Conservation (phyloP, 2,329 filamentous ascomycete genomes). For the Aspergillus sp. region DNA sequence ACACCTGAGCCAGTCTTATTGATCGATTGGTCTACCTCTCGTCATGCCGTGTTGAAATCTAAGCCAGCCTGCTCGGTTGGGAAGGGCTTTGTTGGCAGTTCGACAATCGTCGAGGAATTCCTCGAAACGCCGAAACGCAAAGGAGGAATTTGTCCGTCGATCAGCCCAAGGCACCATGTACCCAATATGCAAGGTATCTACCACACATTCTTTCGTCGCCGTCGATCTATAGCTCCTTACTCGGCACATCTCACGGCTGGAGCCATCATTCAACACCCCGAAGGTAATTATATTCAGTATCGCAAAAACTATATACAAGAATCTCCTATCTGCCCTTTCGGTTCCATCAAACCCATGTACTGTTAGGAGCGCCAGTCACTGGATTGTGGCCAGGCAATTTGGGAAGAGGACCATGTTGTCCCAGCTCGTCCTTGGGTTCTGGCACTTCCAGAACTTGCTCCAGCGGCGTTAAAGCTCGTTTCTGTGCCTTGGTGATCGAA, state of each 20-base stretch:
- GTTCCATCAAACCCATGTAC: neutral
- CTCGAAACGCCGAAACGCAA: no score
- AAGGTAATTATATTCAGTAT: neutral
- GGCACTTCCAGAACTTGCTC: conserved; percentile 8
- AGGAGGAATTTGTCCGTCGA: no score
- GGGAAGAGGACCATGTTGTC: conserved; percentile 13
- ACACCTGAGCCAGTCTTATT: conserved; percentile 14
- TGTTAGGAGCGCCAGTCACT: conserved; percentile 1
- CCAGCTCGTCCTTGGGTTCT: conserved; percentile 16
- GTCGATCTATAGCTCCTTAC: no score
- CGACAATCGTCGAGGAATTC: no score
- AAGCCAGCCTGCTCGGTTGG: no score
- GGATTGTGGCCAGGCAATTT: conserved; percentile 17
- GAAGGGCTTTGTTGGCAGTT: no score
- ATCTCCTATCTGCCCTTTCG: neutral
- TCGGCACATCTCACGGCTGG: no score
- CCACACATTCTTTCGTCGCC: no score
- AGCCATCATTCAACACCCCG: neutral
- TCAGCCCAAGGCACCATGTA: no score
- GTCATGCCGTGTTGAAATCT: neutral
- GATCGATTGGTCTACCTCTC: neutral
- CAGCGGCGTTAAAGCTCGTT: conserved; percentile 8
- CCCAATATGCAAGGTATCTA: no score
- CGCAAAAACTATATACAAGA: neutral
- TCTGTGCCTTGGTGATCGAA: conserved; percentile 18